Base-by-base conservation (phyloP, 345 rosid genomes). In the Lepidium didymum region DNA sequence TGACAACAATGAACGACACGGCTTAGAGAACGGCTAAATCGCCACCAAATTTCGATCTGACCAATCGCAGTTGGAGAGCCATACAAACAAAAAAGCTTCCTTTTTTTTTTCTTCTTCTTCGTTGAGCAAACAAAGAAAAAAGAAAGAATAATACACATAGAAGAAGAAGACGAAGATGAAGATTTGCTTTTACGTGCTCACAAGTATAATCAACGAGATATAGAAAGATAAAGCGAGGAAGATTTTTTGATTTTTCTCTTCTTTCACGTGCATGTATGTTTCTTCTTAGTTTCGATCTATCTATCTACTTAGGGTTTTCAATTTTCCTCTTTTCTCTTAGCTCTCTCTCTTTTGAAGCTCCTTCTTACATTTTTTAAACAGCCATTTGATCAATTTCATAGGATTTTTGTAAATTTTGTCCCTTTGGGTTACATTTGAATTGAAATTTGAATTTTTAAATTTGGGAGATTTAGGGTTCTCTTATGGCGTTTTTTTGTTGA, bases 251-350 rank as follows among this genome's bases (percentile, higher is more conserved):
- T 10, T 27, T 0, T 47, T 25, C 35, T 52, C 56, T 54, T n/a
- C 19, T 55, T 34, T 34, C 63, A 69, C 50, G 50, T 68, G 40
- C 65, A 70, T 63, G 62, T 54, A 21, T 0, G 47, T 52, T 18
- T 27, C 59, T 51, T 42, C 13, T 36, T 60, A 29, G 33, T 18
- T 23, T 68, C 59, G 57, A 64, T 55, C 58, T 46, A 58, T 62
- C 56, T 54, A 42, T 59, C 56, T 51, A 35, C 68, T 61, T 47
- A 67, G 76, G 76, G 69, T 63, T 72, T 54, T 12, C 10, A n/a
- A 62, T 11, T 23, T 44, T 3, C 4, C 35, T 29, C 50, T 0
- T 12, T 70, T 59, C 15, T 43, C 41, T 63, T 13, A 27, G 27
- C 4, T 10, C 36, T 67, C 62, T 54, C 49, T 55, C 7, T 12